phyloP scores from a whole-genome alignment of 169 alveolate species.

The Amoebophrya sp. region DNA sequence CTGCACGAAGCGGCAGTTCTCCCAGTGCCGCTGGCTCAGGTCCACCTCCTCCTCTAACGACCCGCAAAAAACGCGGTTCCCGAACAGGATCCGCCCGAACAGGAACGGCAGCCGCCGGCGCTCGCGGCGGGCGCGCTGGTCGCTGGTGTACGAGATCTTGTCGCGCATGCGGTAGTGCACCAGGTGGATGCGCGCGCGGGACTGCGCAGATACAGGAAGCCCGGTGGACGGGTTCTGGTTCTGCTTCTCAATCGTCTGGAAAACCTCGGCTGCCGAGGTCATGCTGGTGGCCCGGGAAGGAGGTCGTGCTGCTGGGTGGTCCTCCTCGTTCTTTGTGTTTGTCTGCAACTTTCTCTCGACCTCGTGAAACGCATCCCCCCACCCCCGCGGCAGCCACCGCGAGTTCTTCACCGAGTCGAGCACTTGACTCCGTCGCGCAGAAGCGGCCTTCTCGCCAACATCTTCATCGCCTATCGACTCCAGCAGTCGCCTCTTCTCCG shows the following conservation, averaged over 20 bases:
- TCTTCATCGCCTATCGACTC: no score
- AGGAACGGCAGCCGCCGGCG: background rate
- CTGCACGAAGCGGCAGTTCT: background rate
- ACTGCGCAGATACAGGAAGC: background rate
- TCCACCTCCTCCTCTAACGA: background rate
- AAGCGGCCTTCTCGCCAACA: no score
- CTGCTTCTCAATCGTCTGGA: no score
- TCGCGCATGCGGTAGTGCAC: background rate
- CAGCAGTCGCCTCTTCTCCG: background rate
- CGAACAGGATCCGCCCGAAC: background rate
- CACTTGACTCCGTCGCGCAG: no score
- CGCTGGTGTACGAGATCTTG: background rate
- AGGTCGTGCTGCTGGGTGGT: no score
- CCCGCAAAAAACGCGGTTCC: background rate
- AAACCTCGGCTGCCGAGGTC: no score
- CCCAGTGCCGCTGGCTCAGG: background rate
- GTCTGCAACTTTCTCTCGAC: no score
- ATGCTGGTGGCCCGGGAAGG: no score
- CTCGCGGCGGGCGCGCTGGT: background rate
- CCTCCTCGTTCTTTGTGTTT: no score
- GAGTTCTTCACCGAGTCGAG: no score
- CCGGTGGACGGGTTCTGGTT: background rate
- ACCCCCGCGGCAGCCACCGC: no score
- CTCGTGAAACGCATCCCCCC: no score
- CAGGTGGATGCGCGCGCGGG: background rate